phyloP scores from a whole-genome alignment of 805 yeast species.

The Ogataea pini region DNA sequence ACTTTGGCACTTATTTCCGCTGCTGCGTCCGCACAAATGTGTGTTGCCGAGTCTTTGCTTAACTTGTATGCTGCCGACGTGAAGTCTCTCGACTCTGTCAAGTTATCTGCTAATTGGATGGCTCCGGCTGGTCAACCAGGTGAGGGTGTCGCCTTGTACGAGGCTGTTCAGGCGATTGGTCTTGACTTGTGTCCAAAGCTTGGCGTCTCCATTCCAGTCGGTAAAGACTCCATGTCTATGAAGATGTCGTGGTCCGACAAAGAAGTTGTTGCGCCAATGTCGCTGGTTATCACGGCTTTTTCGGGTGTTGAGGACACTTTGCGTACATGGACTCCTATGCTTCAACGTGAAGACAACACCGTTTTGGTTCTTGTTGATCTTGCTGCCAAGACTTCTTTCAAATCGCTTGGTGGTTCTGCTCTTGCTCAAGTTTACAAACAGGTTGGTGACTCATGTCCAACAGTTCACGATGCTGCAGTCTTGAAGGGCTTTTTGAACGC shows the following conservation, averaged over 20 bases:
- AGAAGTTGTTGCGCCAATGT: slow-evolving; percentile 94
- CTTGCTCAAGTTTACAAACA: slow-evolving; percentile 90
- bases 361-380: slow-evolving; percentile 79
- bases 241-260: slow-evolving; percentile 95
- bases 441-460: slow-evolving; percentile 81
- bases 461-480: slow-evolving; percentile 65
- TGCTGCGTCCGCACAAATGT: slow-evolving; percentile 89
- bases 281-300: slow-evolving; percentile 88
- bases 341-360: slow-evolving; percentile 52
- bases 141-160: slow-evolving; percentile 92
- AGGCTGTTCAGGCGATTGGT: slow-evolving; percentile 96
- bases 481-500: slow-evolving; percentile 73
- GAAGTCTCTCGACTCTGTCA: slow-evolving; percentile 68
- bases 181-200: slow-evolving; percentile 90
- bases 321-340: slow-evolving; percentile 93
- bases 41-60: slow-evolving; percentile 91
- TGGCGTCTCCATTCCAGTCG: slow-evolving; percentile 93
- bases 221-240: slow-evolving; percentile 99
- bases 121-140: slow-evolving; percentile 93
- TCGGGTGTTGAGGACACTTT: slow-evolving; percentile 83
- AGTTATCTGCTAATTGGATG: slow-evolving; percentile 99
- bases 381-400: slow-evolving; percentile 46
- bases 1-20: slow-evolving; percentile 84
- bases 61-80: slow-evolving; percentile 90
- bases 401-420: slow-evolving; percentile 89